A percentile compares a stretch with the other conserved stretches of the same genome.
These are phyloP conservation scores for Brettanomyces sp. DNA, from an alignment of 805 yeast genomes.

Conservation along the genomic window DNA sequence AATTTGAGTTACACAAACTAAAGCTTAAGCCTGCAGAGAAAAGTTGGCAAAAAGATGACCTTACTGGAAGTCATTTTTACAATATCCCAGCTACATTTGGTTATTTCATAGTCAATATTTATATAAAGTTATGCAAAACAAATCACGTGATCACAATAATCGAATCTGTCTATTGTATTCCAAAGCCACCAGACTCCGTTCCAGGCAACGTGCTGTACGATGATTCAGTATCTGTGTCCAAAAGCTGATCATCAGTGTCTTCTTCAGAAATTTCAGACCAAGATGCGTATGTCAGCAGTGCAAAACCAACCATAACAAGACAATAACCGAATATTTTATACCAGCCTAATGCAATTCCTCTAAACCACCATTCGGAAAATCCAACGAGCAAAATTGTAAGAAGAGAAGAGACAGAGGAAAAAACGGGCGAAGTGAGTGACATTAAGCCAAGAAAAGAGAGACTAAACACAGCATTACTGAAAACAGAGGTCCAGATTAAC, in stretches of 20 bases:
- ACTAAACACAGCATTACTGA: constrained; percentile 59
- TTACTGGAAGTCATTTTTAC: too few species aligned
- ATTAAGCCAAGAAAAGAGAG: constrained; percentile 66
- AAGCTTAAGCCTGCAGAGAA: too few species aligned
- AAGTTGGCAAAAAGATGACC: too few species aligned
- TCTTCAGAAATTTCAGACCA: constrained; percentile 50
- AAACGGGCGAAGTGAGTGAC: constrained; percentile 79
- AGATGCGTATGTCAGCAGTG: constrained; percentile 50
- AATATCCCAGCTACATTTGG: too few species aligned
- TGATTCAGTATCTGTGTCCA: constrained; percentile 26
- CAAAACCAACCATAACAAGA: constrained; percentile 62
- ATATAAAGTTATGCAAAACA: too few species aligned
- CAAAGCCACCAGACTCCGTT: not conserved
- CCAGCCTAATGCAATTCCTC: constrained; percentile 44
- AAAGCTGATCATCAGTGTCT: constrained; percentile 26
- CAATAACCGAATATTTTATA: constrained; percentile 63
- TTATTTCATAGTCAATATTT: too few species aligned
- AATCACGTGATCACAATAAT: not conserved
- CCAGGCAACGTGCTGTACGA: constrained; percentile 3
- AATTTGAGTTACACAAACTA: too few species aligned
- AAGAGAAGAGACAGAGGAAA: constrained; percentile 53
- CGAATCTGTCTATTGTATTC: not conserved
- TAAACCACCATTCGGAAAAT: constrained; percentile 58
- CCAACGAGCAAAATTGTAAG: constrained; percentile 78
- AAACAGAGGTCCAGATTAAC: constrained; percentile 41